Percentiles rank a stretch among this genome's conserved stretches.
These are phyloP conservation scores for Primulina eburnea DNA, from an alignment of 257 asterid species.

Conservation along the genomic window DNA sequence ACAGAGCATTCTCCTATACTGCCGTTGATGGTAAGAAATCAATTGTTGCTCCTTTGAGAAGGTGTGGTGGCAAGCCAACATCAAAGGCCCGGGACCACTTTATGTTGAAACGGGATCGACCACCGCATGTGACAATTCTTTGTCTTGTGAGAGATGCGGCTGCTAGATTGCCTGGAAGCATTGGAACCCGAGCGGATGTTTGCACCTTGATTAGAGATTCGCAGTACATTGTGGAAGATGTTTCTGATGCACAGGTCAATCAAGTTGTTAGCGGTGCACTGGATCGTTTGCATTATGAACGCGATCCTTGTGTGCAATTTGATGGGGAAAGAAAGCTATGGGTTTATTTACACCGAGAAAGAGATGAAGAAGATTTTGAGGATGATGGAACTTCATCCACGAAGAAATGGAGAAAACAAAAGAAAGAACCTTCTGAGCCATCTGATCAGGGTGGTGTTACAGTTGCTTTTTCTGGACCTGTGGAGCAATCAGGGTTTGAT, in stretches of 20 bases:
- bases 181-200: conserved; percentile 97
- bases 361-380: conserved; percentile 99
- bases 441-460: conserved; percentile 64
- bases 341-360: conserved; percentile 88
- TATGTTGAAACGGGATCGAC: conserved; percentile 91
- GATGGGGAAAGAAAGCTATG: conserved; percentile 96
- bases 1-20: conserved; percentile 86
- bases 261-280: conserved; percentile 97
- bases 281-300: conserved; percentile 96
- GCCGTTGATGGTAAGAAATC: conserved; percentile 94
- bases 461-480: conserved; percentile 51
- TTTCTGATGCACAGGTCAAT: conserved; percentile 89
- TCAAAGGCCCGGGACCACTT: conserved; percentile 99
- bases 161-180: conserved; percentile 96
- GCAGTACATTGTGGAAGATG: conserved; percentile 88
- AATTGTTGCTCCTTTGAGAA: conserved; percentile 95
- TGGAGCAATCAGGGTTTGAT: conserved; percentile 57
- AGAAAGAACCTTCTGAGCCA: conserved; percentile 79
- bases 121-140: conserved; percentile 95
- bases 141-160: conserved; percentile 99
- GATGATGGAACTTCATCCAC: conserved; percentile 99
- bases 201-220: conserved; percentile 95
- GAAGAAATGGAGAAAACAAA: conserved; percentile 94
- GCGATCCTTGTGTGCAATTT: conserved; percentile 95
- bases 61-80: conserved; percentile 99